Conservation (phyloP, 495 filamentous ascomycete genomes). For the Halenospora varia region DNA sequence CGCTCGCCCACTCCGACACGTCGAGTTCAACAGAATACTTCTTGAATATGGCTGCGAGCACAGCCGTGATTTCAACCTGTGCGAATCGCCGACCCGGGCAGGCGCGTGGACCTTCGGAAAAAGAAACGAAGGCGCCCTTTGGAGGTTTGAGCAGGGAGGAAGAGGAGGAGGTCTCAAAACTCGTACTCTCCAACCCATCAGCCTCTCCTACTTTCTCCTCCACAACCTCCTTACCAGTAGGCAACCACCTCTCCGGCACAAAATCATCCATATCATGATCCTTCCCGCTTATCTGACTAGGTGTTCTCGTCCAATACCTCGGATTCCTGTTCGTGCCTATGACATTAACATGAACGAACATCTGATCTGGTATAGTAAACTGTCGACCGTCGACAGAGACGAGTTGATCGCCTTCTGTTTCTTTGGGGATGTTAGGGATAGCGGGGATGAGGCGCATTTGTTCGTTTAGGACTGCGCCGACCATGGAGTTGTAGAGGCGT, state of each 20-base stretch:
- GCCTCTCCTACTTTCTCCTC: conserved; percentile 49
- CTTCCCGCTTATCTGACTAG: conserved; percentile 26
- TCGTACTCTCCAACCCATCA: conserved; percentile 47
- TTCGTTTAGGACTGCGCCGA: conserved; percentile 67
- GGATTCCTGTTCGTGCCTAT: conserved; percentile 56
- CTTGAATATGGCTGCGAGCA: conserved; percentile 61
- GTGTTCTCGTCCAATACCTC: conserved; percentile 42
- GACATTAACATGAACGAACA: conserved; percentile 41
- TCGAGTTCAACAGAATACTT: conserved; percentile 63
- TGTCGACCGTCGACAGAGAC: conserved; percentile 46
- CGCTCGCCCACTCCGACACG: conserved; percentile 55
- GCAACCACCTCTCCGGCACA: conserved; percentile 48
- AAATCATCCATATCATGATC: conserved; percentile 45
- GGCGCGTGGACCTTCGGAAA: conserved; percentile 65
- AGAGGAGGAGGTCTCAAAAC: conserved; percentile 11
- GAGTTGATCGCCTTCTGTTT: conserved; percentile 43
- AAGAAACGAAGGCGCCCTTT: conserved; percentile 64
- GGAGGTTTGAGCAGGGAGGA: conserved; percentile 47
- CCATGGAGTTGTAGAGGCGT: conserved; percentile 46
- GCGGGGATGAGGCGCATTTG: conserved; percentile 60
- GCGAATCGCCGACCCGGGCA: conserved; percentile 71
- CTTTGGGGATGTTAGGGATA: conserved; percentile 58
- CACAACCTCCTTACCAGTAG: conserved; percentile 51
- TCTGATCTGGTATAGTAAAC: conserved; percentile 44
- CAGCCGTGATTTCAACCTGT: conserved; percentile 71